Evolutionary conservation across 2,329 filamentous ascomycete species (phyloP).

Genomic region (Trichoderma asperellum): DNA sequence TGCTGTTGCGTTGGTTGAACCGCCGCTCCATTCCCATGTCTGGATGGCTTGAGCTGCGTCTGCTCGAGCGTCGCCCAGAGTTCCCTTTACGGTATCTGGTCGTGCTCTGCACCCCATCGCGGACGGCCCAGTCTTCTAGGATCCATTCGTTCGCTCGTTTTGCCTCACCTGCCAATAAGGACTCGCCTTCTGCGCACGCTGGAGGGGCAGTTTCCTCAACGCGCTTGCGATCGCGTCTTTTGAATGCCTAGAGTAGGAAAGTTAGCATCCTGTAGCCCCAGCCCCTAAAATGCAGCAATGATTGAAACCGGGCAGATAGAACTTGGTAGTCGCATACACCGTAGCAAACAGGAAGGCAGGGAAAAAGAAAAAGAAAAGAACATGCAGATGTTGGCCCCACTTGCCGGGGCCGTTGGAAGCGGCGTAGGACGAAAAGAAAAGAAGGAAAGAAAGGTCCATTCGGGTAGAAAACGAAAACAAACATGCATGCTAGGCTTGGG

Average conservation of each 20-base stretch:
- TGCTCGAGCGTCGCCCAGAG: conserved; percentile 36
- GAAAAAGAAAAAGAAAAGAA: not conserved
- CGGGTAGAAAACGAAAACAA: not conserved
- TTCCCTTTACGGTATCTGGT: conserved; percentile 71
- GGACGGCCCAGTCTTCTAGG: conserved; percentile 70
- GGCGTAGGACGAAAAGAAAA: not conserved
- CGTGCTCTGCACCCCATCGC: conserved; percentile 79
- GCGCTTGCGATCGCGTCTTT: conserved; percentile 44
- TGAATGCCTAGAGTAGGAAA: conserved; percentile 43
- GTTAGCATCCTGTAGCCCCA: conserved; percentile 17
- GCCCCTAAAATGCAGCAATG: not conserved
- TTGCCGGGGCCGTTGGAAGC: not conserved
- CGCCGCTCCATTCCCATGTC: conserved; percentile 24
- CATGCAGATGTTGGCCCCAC: not conserved
- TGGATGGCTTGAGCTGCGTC: conserved; percentile 28
- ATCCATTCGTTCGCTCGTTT: conserved; percentile 78
- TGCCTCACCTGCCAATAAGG: conserved; percentile 40
- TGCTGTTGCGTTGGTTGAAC: conserved; percentile 36
- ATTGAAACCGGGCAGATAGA: not conserved
- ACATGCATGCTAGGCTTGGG: not conserved
- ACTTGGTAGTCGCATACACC: not conserved
- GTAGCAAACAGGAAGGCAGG: not conserved
- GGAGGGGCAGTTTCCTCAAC: not conserved
- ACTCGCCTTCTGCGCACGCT: conserved; percentile 31
- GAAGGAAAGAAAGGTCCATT: not conserved